Evolutionary conservation across 768 basidiomycete genomes (phyloP).

Genomic region (Lenzites betulinus): DNA sequence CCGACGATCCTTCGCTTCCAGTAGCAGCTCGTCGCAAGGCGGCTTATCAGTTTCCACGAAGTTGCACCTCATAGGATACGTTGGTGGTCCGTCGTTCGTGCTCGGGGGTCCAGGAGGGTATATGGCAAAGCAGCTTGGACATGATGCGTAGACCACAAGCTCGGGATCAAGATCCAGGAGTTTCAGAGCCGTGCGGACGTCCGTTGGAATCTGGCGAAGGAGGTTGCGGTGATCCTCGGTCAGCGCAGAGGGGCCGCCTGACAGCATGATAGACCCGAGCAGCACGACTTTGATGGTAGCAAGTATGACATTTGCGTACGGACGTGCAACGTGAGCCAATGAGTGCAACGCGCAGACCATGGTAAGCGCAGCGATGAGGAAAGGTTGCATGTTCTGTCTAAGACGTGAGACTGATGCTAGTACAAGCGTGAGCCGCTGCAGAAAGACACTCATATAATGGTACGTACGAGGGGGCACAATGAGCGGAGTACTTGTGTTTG

Average conservation of each 20-base stretch:
- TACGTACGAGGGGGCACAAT: background rate
- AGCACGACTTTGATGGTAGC: background rate
- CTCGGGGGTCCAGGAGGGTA: constrained; percentile 1
- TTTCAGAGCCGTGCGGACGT: constrained; percentile 7
- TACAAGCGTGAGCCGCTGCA: background rate
- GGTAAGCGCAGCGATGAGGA: background rate
- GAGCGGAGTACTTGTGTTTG: background rate
- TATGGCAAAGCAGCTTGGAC: constrained; percentile 11
- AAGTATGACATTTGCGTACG: background rate
- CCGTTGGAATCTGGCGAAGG: background rate
- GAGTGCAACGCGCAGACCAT: constrained; percentile 1
- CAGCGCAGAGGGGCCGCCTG: background rate
- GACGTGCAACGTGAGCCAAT: background rate
- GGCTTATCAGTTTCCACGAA: constrained; percentile 3
- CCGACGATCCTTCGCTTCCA: background rate
- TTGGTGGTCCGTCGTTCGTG: background rate
- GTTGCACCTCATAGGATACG: constrained; percentile 11
- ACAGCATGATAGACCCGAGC: background rate
- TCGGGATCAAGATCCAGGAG: constrained; percentile 2
- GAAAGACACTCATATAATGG: background rate
- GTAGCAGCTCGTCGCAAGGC: background rate
- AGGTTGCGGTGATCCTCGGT: background rate
- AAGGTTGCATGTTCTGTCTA: background rate
- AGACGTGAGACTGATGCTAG: background rate
- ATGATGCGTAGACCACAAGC: background rate